Conservation (phyloP, 257 asterid species). For the Nyctanthes arbortristis region DNA sequence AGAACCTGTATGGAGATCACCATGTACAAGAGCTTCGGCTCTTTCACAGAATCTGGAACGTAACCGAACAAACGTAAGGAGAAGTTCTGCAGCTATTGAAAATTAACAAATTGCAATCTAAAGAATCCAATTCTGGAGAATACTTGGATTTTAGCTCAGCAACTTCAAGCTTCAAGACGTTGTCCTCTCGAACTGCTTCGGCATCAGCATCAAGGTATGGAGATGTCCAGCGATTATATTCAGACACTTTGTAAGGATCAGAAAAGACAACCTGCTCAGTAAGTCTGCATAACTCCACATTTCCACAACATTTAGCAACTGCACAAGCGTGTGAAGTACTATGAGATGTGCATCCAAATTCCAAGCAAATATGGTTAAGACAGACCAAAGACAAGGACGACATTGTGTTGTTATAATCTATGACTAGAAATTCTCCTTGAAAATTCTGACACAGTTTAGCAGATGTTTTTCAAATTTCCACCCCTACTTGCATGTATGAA, state of each 20-base stretch:
- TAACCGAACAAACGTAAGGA: constrained; percentile 27
- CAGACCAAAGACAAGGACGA: background rate
- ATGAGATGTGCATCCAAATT: constrained; percentile 18
- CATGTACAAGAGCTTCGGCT: constrained; percentile 94
- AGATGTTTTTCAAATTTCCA: background rate
- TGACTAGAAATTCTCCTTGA: constrained; percentile 12
- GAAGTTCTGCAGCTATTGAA: background rate
- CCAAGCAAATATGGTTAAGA: constrained; percentile 15
- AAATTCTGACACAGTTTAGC: constrained; percentile 5
- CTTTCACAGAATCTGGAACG: constrained; percentile 87
- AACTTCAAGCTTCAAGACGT: constrained; percentile 78
- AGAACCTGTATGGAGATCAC: constrained; percentile 95
- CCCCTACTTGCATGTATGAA: background rate
- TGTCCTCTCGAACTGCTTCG: constrained; percentile 72
- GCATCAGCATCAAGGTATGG: constrained; percentile 93
- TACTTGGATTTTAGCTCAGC: constrained; percentile 92
- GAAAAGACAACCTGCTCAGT: constrained; percentile 96
- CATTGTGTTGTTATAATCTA: background rate
- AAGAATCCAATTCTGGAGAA: constrained; percentile 12
- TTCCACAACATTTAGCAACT: constrained; percentile 94
- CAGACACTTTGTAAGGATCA: constrained; percentile 88
- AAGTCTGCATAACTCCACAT: constrained; percentile 91
- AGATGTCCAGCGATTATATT: constrained; percentile 77
- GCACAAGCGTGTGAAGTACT: constrained; percentile 36
- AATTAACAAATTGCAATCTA: background rate